Conservation (phyloP, 352 stramenopile species). For the Phytophthora colocasiae region DNA sequence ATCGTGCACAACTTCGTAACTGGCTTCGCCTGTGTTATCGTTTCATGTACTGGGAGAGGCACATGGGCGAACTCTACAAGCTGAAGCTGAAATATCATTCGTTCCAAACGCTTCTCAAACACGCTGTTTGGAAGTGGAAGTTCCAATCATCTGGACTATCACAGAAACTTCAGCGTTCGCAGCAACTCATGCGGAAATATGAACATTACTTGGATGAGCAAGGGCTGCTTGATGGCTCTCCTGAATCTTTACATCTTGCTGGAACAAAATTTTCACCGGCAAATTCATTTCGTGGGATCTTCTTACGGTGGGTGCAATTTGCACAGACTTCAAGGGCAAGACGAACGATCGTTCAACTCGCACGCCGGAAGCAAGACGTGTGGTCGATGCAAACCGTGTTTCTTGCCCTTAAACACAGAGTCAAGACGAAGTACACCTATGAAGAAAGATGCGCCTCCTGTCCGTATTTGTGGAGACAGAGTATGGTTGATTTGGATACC, state of each 20-base stretch:
- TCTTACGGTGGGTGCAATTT: conserved; percentile 69
- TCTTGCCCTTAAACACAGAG: conserved; percentile 40
- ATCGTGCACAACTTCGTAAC: conserved; percentile 60
- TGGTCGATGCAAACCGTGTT: conserved; percentile 52
- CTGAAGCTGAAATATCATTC: conserved; percentile 50
- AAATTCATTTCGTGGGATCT: conserved; percentile 53
- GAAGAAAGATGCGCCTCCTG: conserved; percentile 20
- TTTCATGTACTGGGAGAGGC: conserved; percentile 58
- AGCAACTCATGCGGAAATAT: conserved; percentile 48
- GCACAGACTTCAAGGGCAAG: conserved; percentile 47
- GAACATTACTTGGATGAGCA: conserved; percentile 42
- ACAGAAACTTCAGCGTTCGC: conserved; percentile 41
- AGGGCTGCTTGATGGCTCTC: conserved; percentile 42
- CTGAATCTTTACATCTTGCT: conserved; percentile 39
- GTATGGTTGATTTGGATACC: conserved; percentile 50
- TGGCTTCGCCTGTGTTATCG: conserved; percentile 66
- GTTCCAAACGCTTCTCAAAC: conserved; percentile 53
- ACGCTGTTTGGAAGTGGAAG: conserved; percentile 62
- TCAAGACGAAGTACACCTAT: conserved; percentile 60
- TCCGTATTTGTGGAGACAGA: conserved; percentile 55
- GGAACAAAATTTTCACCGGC: conserved; percentile 52
- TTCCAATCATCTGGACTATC: conserved; percentile 53
- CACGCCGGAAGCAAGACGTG: conserved; percentile 42
- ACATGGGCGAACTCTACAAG: conserved; percentile 48
- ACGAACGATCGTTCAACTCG: conserved; percentile 28